phyloP scores from a whole-genome alignment of 768 basidiomycete genomes.

The Dendrothele bispora region DNA sequence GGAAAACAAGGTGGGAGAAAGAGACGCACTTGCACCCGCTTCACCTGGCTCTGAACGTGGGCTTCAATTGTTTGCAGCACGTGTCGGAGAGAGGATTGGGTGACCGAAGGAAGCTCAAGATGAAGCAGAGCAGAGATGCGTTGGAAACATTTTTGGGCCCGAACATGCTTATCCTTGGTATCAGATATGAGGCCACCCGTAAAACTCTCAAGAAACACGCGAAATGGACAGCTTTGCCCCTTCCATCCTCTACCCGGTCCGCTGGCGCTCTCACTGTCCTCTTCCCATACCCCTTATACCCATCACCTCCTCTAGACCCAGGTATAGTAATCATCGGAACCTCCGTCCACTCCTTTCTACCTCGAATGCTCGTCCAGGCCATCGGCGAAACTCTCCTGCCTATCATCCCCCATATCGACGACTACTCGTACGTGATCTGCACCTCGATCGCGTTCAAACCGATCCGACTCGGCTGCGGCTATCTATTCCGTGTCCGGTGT shows the following conservation, averaged over 20 bases:
- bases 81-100: slow-evolving; percentile 58
- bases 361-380: slow-evolving; percentile 74
- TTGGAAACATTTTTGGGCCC: slow-evolving; percentile 72
- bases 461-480: slow-evolving; percentile 76
- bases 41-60: slow-evolving; percentile 88
- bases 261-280: slow-evolving; percentile 6
- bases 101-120: slow-evolving; percentile 52
- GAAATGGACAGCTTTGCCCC: slow-evolving; percentile 82
- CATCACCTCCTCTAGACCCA: slow-evolving; percentile 23
- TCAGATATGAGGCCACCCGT: slow-evolving; percentile 87
- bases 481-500: slow-evolving; percentile 78
- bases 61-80: slow-evolving; percentile 60
- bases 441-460: slow-evolving; percentile 92
- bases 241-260: slow-evolving; percentile 37
- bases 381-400: slow-evolving; percentile 82
- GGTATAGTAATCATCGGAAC: too few species aligned
- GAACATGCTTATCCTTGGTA: slow-evolving; percentile 75
- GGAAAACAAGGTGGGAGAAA: too few species aligned
- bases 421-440: slow-evolving; percentile 89
- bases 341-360: slow-evolving; percentile 36
- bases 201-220: slow-evolving; percentile 96
- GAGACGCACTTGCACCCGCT: slow-evolving; percentile 48
- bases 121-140: slow-evolving; percentile 55
- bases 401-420: slow-evolving; percentile 74
- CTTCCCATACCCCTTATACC: slow-evolving; percentile 30